Percentiles rank a stretch among this genome's conserved stretches.
Evolutionary conservation across 2,329 filamentous ascomycete genomes (phyloP).

Genomic region (Fusarium mangiferae): DNA sequence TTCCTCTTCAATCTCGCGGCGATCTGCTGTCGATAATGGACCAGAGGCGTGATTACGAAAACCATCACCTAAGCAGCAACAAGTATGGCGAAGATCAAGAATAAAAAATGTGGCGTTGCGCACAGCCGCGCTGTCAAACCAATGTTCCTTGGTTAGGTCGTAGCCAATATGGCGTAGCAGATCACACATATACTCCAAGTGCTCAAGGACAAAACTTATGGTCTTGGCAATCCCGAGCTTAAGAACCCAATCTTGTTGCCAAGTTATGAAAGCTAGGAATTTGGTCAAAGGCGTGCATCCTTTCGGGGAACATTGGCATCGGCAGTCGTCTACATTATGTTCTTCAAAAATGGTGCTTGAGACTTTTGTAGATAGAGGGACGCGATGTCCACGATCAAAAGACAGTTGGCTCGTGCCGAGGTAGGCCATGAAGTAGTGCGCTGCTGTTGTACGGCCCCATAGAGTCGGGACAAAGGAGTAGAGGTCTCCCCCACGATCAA

Average conservation of each 20-base stretch:
- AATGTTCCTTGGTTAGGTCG: accelerated
- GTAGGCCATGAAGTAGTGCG: background rate
- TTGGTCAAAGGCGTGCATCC: background rate
- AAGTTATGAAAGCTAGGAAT: background rate
- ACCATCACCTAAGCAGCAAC: accelerated
- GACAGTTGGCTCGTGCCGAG: accelerated
- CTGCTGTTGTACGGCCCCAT: background rate
- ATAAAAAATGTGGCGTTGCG: accelerated
- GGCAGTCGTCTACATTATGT: background rate
- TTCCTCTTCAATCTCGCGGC: accelerated
- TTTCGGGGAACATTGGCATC: background rate
- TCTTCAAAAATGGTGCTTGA: background rate
- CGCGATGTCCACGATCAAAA: accelerated
- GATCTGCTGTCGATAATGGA: accelerated
- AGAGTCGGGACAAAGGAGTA: background rate
- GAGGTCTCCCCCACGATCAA: accelerated
- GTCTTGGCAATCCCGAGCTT: accelerated
- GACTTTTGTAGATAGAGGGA: accelerated
- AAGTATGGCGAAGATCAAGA: accelerated
- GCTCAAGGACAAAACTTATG: accelerated
- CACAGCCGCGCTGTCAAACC: background rate
- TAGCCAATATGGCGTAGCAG: accelerated
- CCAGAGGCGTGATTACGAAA: accelerated
- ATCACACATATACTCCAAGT: accelerated
- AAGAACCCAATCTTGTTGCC: accelerated